Percentiles rank a stretch among this genome's conserved stretches.
phyloP scores from a whole-genome alignment of 140 eudicot genomes.

The Oenanthe javanica region DNA sequence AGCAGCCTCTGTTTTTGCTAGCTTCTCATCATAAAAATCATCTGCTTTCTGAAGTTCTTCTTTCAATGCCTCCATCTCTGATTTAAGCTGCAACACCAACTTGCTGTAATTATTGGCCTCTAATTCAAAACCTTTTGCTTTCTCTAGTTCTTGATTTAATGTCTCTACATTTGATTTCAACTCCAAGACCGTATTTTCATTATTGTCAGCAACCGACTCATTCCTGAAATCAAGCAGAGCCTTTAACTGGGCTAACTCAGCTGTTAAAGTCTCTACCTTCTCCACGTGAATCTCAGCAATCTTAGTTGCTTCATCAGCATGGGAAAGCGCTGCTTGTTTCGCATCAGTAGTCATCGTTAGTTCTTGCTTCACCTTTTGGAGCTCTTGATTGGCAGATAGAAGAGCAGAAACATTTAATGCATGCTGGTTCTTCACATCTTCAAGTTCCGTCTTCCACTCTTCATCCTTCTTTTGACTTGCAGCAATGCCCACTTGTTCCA shows the following conservation, averaged over 20 bases:
- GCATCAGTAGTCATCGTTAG: slow-evolving; percentile 64
- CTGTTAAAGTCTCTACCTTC: slow-evolving; percentile 61
- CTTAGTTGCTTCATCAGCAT: slow-evolving; percentile 92
- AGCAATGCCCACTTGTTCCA: slow-evolving; percentile 92
- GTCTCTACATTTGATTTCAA: background rate
- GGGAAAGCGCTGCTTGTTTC: slow-evolving; percentile 72
- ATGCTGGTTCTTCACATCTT: slow-evolving; percentile 70
- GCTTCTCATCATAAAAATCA: slow-evolving; percentile 38
- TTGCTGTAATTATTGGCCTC: slow-evolving; percentile 32
- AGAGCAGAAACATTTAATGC: slow-evolving; percentile 72
- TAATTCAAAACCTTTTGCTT: slow-evolving; percentile 17
- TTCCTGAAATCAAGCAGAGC: slow-evolving; percentile 49
- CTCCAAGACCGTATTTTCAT: slow-evolving; percentile 18
- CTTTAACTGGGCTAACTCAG: slow-evolving; percentile 65
- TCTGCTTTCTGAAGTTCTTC: slow-evolving; percentile 59
- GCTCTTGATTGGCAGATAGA: slow-evolving; percentile 72
- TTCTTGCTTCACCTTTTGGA: slow-evolving; percentile 75
- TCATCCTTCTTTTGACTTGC: slow-evolving; percentile 78
- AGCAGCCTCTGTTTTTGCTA: slow-evolving; percentile 30
- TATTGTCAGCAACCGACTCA: slow-evolving; percentile 41
- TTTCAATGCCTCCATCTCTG: slow-evolving; percentile 39
- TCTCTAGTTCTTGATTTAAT: slow-evolving; percentile 18
- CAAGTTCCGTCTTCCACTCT: slow-evolving; percentile 66
- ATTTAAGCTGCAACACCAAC: slow-evolving; percentile 28
- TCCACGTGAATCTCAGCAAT: slow-evolving; percentile 73